Conservation (phyloP, 305 asterid species). For the Petunia hybrid region DNA sequence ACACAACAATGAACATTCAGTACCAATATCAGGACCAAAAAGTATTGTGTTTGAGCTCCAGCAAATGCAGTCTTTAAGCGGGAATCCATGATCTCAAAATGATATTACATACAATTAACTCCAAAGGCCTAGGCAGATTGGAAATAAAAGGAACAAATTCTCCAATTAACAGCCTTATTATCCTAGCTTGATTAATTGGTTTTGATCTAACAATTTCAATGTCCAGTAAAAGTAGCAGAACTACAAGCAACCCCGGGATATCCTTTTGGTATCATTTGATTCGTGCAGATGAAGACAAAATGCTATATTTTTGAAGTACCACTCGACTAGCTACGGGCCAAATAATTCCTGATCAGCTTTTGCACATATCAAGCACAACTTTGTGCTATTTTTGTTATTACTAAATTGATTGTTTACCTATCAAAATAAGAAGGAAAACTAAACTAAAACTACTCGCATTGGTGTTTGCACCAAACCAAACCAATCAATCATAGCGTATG, state of each 20-base stretch:
- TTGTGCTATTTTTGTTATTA: background rate
- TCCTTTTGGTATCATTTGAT: background rate
- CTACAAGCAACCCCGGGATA: background rate
- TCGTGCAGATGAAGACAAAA: background rate
- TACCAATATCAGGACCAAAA: background rate
- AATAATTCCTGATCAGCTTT: background rate
- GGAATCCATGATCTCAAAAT: background rate
- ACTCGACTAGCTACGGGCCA: background rate
- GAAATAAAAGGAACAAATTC: background rate
- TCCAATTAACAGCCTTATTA: background rate
- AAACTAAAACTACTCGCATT: background rate
- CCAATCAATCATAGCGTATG: background rate
- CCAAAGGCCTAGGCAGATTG: background rate
- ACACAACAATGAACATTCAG: background rate
- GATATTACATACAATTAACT: background rate
- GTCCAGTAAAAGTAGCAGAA: background rate
- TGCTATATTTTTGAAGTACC: background rate
- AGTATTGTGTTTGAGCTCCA: background rate
- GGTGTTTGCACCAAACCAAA: background rate
- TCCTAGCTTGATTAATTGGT: background rate
- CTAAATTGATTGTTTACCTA: background rate
- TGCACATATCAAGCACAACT: background rate
- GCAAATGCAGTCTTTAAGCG: background rate
- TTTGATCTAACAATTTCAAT: background rate
- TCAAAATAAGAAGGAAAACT: background rate